These are phyloP conservation scores for Starmerella kuoi DNA, from an alignment of 805 yeast genomes.

Conservation along the genomic window DNA sequence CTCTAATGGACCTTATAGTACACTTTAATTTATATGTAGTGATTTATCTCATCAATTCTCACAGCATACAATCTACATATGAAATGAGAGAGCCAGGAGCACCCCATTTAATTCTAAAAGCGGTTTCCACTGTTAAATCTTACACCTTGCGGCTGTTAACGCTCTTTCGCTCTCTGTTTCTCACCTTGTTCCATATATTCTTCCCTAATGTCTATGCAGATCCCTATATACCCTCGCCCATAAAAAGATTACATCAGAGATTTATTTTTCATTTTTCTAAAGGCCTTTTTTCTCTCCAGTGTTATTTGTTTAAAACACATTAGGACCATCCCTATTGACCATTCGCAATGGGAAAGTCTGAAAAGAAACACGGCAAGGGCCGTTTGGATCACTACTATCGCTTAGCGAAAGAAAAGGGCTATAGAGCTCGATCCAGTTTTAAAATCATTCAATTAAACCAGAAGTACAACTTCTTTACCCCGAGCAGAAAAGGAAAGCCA, in stretches of 20 bases:
- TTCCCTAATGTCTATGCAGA: not conserved
- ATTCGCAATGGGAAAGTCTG: constrained; percentile 66
- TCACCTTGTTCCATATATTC: too few relatives aligned
- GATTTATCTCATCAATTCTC: too few relatives aligned
- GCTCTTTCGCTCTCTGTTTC: too few relatives aligned
- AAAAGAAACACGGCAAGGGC: constrained; percentile 93
- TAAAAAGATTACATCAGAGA: constrained; percentile 12
- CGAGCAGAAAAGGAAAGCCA: constrained; percentile 47
- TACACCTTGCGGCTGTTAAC: too few relatives aligned
- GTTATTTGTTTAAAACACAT: too few relatives aligned
- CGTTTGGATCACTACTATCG: constrained; percentile 96
- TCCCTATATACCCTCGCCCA: constrained; percentile 4
- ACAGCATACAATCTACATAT: too few relatives aligned
- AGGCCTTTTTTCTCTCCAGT: not conserved
- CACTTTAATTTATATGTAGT: too few relatives aligned
- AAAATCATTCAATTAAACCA: constrained; percentile 90
- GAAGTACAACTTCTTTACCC: constrained; percentile 89
- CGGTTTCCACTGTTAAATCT: too few relatives aligned
- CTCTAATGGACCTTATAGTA: too few relatives aligned
- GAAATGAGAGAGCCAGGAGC: too few relatives aligned
- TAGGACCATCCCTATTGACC: too few relatives aligned
- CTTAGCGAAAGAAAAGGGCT: constrained; percentile 95
- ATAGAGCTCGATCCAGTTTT: constrained; percentile 97
- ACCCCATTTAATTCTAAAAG: too few relatives aligned
- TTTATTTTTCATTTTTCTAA: not conserved